phyloP scores from a whole-genome alignment of 345 rosid species.

The Populus nigra region DNA sequence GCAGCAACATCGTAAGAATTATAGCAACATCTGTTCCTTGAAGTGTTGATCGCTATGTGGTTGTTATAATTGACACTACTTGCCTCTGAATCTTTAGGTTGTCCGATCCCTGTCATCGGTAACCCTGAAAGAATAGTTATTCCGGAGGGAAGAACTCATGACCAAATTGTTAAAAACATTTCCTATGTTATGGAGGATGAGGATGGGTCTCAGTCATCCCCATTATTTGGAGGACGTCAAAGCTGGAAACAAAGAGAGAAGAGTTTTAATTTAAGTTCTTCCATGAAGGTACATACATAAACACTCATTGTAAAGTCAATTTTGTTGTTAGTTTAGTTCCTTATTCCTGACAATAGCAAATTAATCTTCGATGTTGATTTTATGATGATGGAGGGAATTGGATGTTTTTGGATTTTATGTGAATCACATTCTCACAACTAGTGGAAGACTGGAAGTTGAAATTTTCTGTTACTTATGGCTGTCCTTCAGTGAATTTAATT shows the following conservation, averaged over 20 bases:
- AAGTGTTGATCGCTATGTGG: conserved; percentile 12
- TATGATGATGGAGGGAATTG: background rate
- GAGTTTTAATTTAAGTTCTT: conserved; percentile 65
- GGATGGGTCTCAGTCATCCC: conserved; percentile 44
- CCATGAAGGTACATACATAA: conserved; percentile 61
- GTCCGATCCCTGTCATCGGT: conserved; percentile 63
- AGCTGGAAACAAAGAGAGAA: conserved; percentile 81
- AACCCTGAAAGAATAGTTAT: conserved; percentile 65
- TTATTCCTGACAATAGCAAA: background rate
- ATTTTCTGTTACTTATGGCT: background rate
- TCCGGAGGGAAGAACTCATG: conserved; percentile 58
- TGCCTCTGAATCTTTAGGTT: conserved; percentile 47
- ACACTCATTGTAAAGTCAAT: background rate
- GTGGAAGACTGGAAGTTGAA: background rate
- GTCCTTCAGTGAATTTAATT: background rate
- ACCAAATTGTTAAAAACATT: conserved; percentile 51
- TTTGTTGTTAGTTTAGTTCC: background rate
- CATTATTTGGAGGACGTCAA: conserved; percentile 83
- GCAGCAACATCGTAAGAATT: conserved; percentile 72
- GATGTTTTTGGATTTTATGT: background rate
- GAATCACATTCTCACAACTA: background rate
- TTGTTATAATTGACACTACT: conserved; percentile 14
- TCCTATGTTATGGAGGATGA: conserved; percentile 61
- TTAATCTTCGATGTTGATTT: background rate
- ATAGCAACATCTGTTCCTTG: conserved; percentile 19